Percentiles rank a stretch among this genome's conserved stretches.
These are phyloP conservation scores for Eimeria zaria DNA, from an alignment of 169 alveolate species.

Conservation along the genomic window DNA sequence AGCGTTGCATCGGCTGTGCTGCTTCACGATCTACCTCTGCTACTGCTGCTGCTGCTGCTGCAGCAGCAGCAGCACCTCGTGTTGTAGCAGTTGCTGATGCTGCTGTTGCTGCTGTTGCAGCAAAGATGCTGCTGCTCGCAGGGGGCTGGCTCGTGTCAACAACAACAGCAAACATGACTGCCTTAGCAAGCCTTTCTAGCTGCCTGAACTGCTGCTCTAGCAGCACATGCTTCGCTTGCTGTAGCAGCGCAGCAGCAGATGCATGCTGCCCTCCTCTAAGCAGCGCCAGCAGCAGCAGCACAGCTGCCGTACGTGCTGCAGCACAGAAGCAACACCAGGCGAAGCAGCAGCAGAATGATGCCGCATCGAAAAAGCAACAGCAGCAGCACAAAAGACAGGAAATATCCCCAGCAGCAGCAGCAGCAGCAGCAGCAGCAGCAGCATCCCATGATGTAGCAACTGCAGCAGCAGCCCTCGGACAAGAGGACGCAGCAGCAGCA, in stretches of 20 bases:
- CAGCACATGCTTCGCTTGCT: constrained; percentile 3
- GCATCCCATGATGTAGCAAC: no score
- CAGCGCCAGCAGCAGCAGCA: constrained; percentile 25
- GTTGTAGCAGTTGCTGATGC: background rate
- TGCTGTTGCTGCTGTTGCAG: background rate
- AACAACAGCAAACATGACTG: background rate
- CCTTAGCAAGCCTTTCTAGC: background rate
- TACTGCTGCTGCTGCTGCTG: background rate
- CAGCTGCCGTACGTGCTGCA: constrained; percentile 8
- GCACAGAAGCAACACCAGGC: background rate
- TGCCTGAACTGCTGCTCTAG: background rate
- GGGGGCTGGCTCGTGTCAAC: background rate
- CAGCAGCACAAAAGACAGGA: background rate
- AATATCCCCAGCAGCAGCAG: background rate
- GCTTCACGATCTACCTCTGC: background rate
- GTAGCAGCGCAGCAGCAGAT: constrained; percentile 18
- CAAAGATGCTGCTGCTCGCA: background rate
- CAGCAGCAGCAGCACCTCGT: background rate
- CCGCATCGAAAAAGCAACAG: no score
- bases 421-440: background rate
- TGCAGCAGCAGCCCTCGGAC: no score
- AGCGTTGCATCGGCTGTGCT: background rate
- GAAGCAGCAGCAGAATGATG: background rate
- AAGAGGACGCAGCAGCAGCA: no score
- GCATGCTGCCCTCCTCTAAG: constrained; percentile 13